Evolutionary conservation across 495 filamentous ascomycete species (phyloP).

Genomic region (Lophium mytilinum): DNA sequence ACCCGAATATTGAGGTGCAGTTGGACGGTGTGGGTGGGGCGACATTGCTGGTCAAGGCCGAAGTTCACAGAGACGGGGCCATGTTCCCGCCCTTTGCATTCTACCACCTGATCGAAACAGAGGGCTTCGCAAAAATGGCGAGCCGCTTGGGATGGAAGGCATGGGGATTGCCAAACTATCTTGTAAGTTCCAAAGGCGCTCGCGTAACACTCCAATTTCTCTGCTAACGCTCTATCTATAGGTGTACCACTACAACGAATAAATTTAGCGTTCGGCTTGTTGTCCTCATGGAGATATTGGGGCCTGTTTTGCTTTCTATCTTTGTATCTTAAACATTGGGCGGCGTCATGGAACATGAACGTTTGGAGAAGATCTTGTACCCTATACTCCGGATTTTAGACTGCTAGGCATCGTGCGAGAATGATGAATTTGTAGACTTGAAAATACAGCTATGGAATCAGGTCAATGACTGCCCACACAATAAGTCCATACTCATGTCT

Average conservation of each 20-base stretch:
- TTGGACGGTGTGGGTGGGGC: conserved; percentile 94
- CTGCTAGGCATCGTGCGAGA: too few relatives aligned
- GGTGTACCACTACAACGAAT: conserved; percentile 50
- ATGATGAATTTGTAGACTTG: too few relatives aligned
- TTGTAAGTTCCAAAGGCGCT: conserved; percentile 49
- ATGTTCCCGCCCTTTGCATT: conserved; percentile 98
- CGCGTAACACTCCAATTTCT: too few relatives aligned
- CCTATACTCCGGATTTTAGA: too few relatives aligned
- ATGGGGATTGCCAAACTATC: conserved; percentile 88
- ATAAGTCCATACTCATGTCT: too few relatives aligned
- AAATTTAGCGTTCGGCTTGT: not conserved
- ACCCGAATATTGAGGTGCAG: conserved; percentile 53
- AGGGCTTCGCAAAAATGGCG: conserved; percentile 98
- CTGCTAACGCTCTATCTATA: conserved; percentile 26
- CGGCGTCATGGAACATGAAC: too few relatives aligned
- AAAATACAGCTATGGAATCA: too few relatives aligned
- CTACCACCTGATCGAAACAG: conserved; percentile 94
- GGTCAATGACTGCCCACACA: too few relatives aligned
- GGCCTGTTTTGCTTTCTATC: too few relatives aligned
- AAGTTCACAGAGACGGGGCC: conserved; percentile 92
- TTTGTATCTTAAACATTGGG: too few relatives aligned
- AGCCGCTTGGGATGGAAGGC: conserved; percentile 74
- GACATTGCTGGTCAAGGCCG: conserved; percentile 88
- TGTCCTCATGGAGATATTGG: not conserved
- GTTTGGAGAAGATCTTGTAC: too few relatives aligned